Evolutionary conservation across 306 rosid species (phyloP), one percentile per base, ranked within the genome.

Genomic region (Castanea mollissima): DNA sequence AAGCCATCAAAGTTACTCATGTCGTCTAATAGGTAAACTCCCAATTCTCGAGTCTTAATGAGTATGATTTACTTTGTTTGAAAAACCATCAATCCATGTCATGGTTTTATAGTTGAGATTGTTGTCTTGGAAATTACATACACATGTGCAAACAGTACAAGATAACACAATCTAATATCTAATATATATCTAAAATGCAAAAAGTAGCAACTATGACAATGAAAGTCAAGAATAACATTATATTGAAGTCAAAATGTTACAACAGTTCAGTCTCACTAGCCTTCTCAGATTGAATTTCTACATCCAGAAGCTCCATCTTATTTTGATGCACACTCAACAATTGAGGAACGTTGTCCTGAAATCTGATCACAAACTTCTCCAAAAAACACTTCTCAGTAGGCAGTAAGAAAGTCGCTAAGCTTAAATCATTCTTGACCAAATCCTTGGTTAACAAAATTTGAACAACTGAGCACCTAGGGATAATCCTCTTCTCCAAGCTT

Each of bases 381-480:
- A 74, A 23, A 69, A 83, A 74, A 4, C 0, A 1, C 29, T 74
- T 60, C 69, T 83, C 86, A 52, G 5, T 59, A 0, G 75, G 41
- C 0, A 0, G 0, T 5, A 83, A 3, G 27, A 56, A 46, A 52
- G 20, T 41, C 58, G 57, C 2, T 31, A 82, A 10, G 21, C 6
- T 2, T 19, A 82, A 56, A 23, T 29, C 55, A 19, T 80, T 68
- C 79, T 73, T 78, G 1, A 73, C 6, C 82, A 82, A 71, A 62
- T 78, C 84, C 70, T 38, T 78, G 15, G 58, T n/a, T 46, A 65
- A 62, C 34, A 88, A 78, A 65, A 69, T 5, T 12, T 82, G 64
- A 57, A 89, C 4, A 41, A 89, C 88, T 7, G 88, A 80, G 56
- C 80, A 84, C 76, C 92, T 86, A 6, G 92, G 87, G 1, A 75